A percentile compares a stretch with the other conserved stretches of the same genome.
phyloP scores from a whole-genome alignment of 257 asterid genomes.

The Cinchona pubescens region DNA sequence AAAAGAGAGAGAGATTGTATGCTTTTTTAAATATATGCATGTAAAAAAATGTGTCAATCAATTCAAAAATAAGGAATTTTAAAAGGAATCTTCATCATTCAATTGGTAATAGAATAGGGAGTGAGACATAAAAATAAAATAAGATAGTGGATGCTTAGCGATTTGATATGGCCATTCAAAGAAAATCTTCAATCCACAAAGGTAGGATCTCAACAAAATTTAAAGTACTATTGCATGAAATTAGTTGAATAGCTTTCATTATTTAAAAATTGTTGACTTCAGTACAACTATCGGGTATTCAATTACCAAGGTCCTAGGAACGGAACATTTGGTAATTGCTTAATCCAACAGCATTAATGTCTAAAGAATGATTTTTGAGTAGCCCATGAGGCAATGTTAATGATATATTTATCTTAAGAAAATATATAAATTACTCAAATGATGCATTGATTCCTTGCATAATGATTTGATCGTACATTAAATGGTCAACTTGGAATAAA shows the following conservation, averaged over 20 bases:
- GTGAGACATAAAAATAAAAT: too few species aligned
- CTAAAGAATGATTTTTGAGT: conserved; percentile 1
- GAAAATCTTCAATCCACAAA: background rate
- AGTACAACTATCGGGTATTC: conserved; percentile 3
- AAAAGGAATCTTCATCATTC: too few species aligned
- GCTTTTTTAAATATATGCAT: too few species aligned
- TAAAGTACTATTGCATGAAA: background rate
- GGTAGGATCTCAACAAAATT: background rate
- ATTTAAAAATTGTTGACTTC: conserved; percentile 7
- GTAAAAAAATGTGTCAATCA: too few species aligned
- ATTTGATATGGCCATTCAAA: too few species aligned
- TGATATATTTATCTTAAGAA: conserved; percentile 6
- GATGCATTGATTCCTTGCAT: conserved; percentile 20
- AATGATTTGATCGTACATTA: conserved; percentile 3
- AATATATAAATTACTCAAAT: background rate
- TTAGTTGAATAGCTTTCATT: conserved; percentile 19
- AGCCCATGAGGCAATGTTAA: background rate
- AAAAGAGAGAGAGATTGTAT: too few species aligned
- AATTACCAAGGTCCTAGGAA: conserved; percentile 23
- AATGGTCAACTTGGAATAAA: conserved; percentile 55
- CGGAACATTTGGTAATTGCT: conserved; percentile 10
- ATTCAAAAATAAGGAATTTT: too few species aligned
- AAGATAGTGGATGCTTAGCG: too few species aligned
- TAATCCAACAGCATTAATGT: conserved; percentile 10
- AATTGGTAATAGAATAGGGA: too few species aligned